A percentile compares a stretch with the other conserved stretches of the same genome.
Conservation (phyloP, 345 rosid genomes). For the Psidium friedrichsthalianum region DNA sequence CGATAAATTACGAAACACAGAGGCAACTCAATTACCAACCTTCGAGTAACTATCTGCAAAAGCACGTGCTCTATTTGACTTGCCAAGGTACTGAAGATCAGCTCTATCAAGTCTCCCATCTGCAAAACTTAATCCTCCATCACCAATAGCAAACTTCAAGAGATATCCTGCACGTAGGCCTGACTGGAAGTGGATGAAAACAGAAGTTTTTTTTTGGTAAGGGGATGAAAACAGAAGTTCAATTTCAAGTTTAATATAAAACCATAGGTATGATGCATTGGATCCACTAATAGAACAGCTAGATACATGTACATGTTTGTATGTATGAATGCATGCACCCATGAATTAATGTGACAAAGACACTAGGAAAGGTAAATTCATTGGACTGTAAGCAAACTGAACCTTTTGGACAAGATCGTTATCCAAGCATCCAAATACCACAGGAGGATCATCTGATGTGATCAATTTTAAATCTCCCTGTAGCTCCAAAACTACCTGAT, state of each 20-base stretch:
- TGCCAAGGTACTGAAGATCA: constrained; percentile 63
- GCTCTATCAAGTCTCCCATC: constrained; percentile 80
- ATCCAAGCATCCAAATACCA: constrained; percentile 54
- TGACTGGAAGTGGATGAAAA: constrained; percentile 30
- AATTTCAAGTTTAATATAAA: not conserved
- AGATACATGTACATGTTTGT: not conserved
- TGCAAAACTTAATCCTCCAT: constrained; percentile 65
- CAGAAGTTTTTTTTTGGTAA: too few relatives aligned
- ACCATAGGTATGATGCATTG: not conserved
- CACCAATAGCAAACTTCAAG: constrained; percentile 57
- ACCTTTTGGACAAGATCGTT: constrained; percentile 58
- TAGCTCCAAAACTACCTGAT: constrained; percentile 79
- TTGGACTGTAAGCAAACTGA: not conserved
- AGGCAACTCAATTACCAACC: constrained; percentile 29
- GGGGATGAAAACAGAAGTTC: not conserved
- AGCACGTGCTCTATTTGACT: constrained; percentile 60
- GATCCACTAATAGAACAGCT: not conserved
- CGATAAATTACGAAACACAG: not conserved
- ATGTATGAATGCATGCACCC: not conserved
- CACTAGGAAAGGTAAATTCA: not conserved
- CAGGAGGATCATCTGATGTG: constrained; percentile 87
- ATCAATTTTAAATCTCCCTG: constrained; percentile 68
- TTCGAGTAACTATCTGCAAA: constrained; percentile 95
- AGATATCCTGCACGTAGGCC: constrained; percentile 49
- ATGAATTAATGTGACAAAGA: not conserved